phyloP scores from a whole-genome alignment of 306 rosid species.

The Calophaca sinica region DNA sequence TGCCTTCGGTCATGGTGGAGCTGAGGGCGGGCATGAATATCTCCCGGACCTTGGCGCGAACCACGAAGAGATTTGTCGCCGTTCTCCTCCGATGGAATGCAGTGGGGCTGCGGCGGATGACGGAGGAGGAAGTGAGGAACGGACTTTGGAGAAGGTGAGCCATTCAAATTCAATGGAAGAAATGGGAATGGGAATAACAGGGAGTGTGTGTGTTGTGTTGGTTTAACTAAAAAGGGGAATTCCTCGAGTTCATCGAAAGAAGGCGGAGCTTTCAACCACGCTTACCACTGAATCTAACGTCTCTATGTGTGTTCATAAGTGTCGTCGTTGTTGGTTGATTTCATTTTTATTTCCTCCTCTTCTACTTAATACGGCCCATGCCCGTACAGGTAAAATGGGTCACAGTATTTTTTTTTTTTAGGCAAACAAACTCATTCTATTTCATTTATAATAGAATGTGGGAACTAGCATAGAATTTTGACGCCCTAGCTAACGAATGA shows the following conservation, averaged over 20 bases:
- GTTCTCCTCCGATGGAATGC: background rate
- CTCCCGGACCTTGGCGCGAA: conserved; percentile 92
- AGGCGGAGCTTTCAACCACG: conserved; percentile 81
- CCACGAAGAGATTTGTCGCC: background rate
- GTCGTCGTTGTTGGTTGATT: background rate
- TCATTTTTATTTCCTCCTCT: too few species aligned
- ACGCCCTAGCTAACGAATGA: too few species aligned
- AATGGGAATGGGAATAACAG: background rate
- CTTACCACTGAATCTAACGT: conserved; percentile 42
- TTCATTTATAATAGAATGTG: too few species aligned
- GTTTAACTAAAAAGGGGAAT: background rate
- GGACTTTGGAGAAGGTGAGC: conserved; percentile 81
- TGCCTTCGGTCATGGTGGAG: conserved; percentile 98
- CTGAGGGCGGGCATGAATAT: conserved; percentile 99
- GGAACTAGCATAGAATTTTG: too few species aligned
- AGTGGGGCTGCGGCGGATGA: conserved; percentile 37
- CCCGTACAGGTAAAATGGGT: too few species aligned
- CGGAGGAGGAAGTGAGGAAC: conserved; percentile 50
- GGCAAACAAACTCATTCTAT: too few species aligned
- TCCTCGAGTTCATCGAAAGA: conserved; percentile 80
- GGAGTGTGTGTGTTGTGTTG: background rate
- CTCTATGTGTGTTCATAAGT: background rate
- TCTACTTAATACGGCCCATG: too few species aligned
- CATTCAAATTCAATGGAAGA: conserved; percentile 48
- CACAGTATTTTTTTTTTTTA: too few species aligned